These are phyloP conservation scores for Isatis lusitanica DNA, from an alignment of 441 rosid genomes.

Conservation along the genomic window DNA sequence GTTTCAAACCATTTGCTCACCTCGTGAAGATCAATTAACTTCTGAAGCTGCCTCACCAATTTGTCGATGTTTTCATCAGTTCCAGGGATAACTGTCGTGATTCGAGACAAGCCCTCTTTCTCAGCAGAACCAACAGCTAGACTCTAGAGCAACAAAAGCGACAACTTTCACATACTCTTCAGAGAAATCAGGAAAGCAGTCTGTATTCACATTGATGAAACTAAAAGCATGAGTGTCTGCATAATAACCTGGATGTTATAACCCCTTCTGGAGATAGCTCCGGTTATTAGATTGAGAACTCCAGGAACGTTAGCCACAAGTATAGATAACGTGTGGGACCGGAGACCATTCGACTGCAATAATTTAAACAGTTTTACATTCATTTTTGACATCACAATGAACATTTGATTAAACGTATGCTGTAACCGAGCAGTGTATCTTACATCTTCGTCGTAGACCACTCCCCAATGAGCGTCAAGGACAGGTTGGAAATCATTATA, in stretches of 20 bases:
- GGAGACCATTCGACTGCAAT: slow-evolving; percentile 45
- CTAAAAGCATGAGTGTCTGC: slow-evolving; percentile 6
- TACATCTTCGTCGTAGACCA: slow-evolving; percentile 67
- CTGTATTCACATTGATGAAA: not conserved
- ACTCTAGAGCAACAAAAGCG: slow-evolving; percentile 43
- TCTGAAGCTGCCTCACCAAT: slow-evolving; percentile 63
- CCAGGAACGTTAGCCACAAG: slow-evolving; percentile 60
- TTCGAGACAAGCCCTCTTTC: slow-evolving; percentile 59
- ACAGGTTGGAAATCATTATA: slow-evolving; percentile 48
- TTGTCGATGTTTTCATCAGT: slow-evolving; percentile 59
- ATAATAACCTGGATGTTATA: slow-evolving; percentile 66
- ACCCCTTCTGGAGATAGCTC: slow-evolving; percentile 67
- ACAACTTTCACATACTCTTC: slow-evolving; percentile 21
- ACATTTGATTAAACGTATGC: not conserved
- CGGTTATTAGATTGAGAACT: slow-evolving; percentile 64
- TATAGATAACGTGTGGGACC: slow-evolving; percentile 63
- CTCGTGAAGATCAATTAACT: slow-evolving; percentile 67
- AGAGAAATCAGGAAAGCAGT: not conserved
- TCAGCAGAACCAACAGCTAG: slow-evolving; percentile 72
- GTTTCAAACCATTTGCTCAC: slow-evolving; percentile 31
- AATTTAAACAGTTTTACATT: not conserved
- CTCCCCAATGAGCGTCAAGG: slow-evolving; percentile 80
- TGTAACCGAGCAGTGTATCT: slow-evolving; percentile 23
- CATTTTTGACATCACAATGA: not conserved
- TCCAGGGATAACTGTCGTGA: slow-evolving; percentile 71